Evolutionary conservation across 2,329 filamentous ascomycete species (phyloP).

Genomic region (Verticillium longisporum): DNA sequence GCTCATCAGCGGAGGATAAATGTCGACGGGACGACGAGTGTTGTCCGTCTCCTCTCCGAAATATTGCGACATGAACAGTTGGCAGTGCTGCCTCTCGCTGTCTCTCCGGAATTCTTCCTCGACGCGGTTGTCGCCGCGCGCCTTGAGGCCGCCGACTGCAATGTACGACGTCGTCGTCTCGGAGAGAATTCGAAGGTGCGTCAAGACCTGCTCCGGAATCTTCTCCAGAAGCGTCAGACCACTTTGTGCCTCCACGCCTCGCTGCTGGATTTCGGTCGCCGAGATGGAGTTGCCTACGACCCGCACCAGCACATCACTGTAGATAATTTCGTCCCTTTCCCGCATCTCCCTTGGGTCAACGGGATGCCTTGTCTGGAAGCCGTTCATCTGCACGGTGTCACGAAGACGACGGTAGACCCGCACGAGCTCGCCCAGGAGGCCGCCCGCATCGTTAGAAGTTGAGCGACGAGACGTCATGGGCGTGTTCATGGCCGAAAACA

Average conservation of each 20-base stretch:
- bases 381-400: slow-evolving; percentile 51
- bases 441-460: slow-evolving; percentile 22
- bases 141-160: slow-evolving; percentile 63
- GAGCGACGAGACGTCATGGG: slow-evolving; percentile 27
- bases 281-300: slow-evolving; percentile 80
- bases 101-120: slow-evolving; percentile 60
- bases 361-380: slow-evolving; percentile 34
- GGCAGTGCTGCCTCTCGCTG: slow-evolving; percentile 65
- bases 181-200: slow-evolving; percentile 78
- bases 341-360: slow-evolving; percentile 17
- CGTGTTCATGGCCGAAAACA: slow-evolving; percentile 29
- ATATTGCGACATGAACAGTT: slow-evolving; percentile 63
- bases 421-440: slow-evolving; percentile 46
- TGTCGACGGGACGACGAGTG: slow-evolving; percentile 33
- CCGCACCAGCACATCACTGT: slow-evolving; percentile 54
- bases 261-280: slow-evolving; percentile 84
- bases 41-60: slow-evolving; percentile 33
- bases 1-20: slow-evolving; percentile 52
- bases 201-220: slow-evolving; percentile 76
- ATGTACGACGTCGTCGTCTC: slow-evolving; percentile 86
- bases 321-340: slow-evolving; percentile 37
- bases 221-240: slow-evolving; percentile 74
- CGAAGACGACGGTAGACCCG: slow-evolving; percentile 54
- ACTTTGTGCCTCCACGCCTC: slow-evolving; percentile 68
- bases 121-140: slow-evolving; percentile 52